Percentiles rank a stretch among this genome's conserved stretches.
These are phyloP conservation scores for Capsella rubella DNA, from an alignment of 441 rosid genomes.

Conservation along the genomic window DNA sequence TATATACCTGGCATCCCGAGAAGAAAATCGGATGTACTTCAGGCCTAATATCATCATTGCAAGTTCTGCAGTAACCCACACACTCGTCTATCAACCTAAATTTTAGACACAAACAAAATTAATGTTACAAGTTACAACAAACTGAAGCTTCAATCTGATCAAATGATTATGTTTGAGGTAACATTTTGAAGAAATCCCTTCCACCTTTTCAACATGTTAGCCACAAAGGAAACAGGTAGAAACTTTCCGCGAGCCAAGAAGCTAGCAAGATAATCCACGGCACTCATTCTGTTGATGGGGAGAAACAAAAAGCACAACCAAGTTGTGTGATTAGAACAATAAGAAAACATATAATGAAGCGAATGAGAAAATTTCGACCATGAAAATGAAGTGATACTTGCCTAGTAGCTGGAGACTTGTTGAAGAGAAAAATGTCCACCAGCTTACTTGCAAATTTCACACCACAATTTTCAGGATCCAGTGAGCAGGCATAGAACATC, in stretches of 20 bases:
- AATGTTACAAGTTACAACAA: constrained; percentile 26
- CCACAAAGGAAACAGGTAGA: constrained; percentile 57
- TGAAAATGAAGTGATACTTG: constrained; percentile 33
- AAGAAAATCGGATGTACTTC: constrained; percentile 66
- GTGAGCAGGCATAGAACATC: constrained; percentile 82
- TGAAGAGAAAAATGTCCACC: constrained; percentile 55
- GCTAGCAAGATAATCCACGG: constrained; percentile 89
- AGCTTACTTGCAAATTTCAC: constrained; percentile 64
- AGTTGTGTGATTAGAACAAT: constrained; percentile 27
- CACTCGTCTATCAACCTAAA: constrained; percentile 84
- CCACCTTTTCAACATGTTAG: constrained; percentile 66
- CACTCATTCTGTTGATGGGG: constrained; percentile 69
- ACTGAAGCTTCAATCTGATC: constrained; percentile 1
- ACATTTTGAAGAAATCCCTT: not conserved
- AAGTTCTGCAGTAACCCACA: constrained; percentile 56
- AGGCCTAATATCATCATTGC: constrained; percentile 59
- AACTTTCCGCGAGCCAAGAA: constrained; percentile 86
- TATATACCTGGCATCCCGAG: constrained; percentile 82
- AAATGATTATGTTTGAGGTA: constrained; percentile 25
- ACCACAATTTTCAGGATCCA: constrained; percentile 87
- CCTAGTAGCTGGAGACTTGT: constrained; percentile 60
- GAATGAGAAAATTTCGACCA: not conserved
- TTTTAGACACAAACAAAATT: constrained; percentile 19
- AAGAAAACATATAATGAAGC: constrained; percentile 7
- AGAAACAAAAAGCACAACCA: constrained; percentile 19